Conservation (phyloP, 225 moss, liverwort and hornwort species). For the Thuidium tamariscinum region DNA sequence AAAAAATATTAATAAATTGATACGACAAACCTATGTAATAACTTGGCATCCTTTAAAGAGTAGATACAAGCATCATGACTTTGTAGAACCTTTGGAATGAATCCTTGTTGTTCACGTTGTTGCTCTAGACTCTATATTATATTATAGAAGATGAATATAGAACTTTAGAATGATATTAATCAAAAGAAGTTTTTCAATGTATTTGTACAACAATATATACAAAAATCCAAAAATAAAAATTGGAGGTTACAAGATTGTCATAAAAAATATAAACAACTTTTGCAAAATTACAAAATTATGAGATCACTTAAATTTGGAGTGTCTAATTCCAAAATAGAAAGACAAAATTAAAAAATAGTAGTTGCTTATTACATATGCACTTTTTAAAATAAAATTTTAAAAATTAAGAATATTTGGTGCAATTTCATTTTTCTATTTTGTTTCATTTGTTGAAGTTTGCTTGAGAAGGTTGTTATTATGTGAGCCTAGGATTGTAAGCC, state of each 20-base stretch:
- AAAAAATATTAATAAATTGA: neutral
- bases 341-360: neutral
- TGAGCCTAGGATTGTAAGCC: no score
- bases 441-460: neutral
- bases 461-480: no score
- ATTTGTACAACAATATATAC: neutral
- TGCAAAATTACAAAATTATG: neutral
- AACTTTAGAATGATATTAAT: neutral
- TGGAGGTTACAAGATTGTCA: neutral
- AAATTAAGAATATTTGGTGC: neutral
- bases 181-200: neutral
- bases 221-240: neutral
- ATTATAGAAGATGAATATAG: neutral
- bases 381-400: neutral
- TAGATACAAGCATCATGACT: neutral
- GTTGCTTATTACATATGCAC: neutral
- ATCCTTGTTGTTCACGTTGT: accelerated
- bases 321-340: neutral
- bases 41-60: accelerated
- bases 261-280: neutral
- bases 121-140: neutral
- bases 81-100: neutral
- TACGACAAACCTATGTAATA: neutral
- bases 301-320: no score
- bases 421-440: neutral